Evolutionary conservation across 108 stramenopile genomes (phyloP).

Genomic region (Ochromonas danica): DNA sequence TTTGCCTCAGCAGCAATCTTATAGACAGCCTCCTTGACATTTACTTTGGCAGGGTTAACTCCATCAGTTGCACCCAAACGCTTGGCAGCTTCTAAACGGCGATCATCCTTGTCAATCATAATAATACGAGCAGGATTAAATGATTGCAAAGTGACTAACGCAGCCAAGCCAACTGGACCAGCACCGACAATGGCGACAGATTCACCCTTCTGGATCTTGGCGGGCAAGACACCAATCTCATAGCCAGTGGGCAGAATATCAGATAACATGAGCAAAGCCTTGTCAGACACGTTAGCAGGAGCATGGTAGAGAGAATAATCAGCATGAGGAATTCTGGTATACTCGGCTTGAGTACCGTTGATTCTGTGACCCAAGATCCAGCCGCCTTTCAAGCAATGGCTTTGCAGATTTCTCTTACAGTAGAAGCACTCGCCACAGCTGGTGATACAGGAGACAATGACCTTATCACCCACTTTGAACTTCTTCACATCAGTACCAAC

Average conservation of each 20-base stretch:
- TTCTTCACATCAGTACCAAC: not conserved
- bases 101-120: too few species aligned
- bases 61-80: too few species aligned
- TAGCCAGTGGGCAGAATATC: not conserved
- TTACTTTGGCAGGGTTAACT: too few species aligned
- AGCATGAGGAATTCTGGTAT: not conserved
- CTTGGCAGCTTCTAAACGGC: too few species aligned
- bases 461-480: not conserved
- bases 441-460: not conserved
- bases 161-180: not conserved
- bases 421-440: not conserved
- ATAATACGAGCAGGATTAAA: too few species aligned
- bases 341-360: not conserved
- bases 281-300: not conserved
- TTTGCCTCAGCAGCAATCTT: too few species aligned
- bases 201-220: not conserved
- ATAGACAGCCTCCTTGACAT: too few species aligned
- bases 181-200: not conserved
- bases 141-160: too few species aligned
- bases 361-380: too few species aligned
- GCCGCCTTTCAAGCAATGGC: not conserved
- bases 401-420: not conserved
- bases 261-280: not conserved
- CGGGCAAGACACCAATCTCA: not conserved
- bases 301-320: not conserved